Evolutionary conservation across 306 rosid genomes (phyloP).

Genomic region (Prosopis cineraria): DNA sequence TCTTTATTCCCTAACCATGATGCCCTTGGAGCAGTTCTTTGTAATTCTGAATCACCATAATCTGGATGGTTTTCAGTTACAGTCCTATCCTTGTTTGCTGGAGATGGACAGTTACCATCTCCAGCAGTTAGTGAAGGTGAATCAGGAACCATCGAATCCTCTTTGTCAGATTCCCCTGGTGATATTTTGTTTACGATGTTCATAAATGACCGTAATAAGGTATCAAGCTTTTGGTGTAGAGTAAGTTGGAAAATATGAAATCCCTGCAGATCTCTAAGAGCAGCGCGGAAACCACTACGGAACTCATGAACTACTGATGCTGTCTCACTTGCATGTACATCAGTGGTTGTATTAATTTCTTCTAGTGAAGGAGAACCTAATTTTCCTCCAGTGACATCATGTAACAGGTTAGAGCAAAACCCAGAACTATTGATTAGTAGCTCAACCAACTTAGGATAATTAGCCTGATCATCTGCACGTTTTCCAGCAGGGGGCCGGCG

Average conservation of each 20-base stretch:
- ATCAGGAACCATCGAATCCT: constrained; percentile 58
- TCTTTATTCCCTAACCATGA: constrained; percentile 62
- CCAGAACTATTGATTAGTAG: constrained; percentile 78
- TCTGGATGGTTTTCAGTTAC: constrained; percentile 63
- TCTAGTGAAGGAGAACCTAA: constrained; percentile 59
- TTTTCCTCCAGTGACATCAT: constrained; percentile 84
- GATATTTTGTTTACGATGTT: constrained; percentile 62
- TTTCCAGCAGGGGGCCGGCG: constrained; percentile 94
- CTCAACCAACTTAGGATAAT: constrained; percentile 92
- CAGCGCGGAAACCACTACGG: constrained; percentile 81
- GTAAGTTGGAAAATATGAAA: constrained; percentile 79
- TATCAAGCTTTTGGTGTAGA: constrained; percentile 85
- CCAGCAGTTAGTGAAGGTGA: constrained; percentile 52
- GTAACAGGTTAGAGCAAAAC: constrained; percentile 73
- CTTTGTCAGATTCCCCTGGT: constrained; percentile 72
- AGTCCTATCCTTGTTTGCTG: constrained; percentile 60
- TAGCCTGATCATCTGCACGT: constrained; percentile 86
- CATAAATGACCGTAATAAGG: constrained; percentile 63
- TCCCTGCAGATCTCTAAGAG: constrained; percentile 91
- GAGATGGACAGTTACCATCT: constrained; percentile 44
- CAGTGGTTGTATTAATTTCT: constrained; percentile 43
- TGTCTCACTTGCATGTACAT: constrained; percentile 43
- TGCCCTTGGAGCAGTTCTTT: constrained; percentile 62
- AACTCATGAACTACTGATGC: constrained; percentile 62
- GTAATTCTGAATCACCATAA: constrained; percentile 64